Conservation (phyloP, 73 alveolate species). For the Paramecium pentaurelia region DNA sequence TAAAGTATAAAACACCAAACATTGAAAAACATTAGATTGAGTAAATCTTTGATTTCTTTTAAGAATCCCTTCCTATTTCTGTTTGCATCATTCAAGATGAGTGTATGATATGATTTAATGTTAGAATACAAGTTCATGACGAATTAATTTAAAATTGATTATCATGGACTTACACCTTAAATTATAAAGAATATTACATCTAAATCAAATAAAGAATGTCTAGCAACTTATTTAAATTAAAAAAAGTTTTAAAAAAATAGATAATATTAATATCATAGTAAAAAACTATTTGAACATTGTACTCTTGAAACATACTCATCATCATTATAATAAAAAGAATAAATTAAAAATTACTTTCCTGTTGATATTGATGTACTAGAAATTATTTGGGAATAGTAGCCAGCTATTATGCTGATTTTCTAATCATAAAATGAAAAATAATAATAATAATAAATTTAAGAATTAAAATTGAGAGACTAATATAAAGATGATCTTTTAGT, state of each 20-base stretch:
- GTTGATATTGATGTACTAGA: not conserved
- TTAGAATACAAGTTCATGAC: not conserved
- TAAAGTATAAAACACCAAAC: not conserved
- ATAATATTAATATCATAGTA: not conserved
- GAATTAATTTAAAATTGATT: not conserved
- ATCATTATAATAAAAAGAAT: not conserved
- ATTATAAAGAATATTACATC: not conserved
- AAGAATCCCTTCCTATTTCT: not conserved
- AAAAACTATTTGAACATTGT: not conserved
- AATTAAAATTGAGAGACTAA: not conserved
- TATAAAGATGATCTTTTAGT: conserved; percentile 48
- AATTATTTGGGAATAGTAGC: not conserved
- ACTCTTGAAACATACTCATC: not conserved
- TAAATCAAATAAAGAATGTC: not conserved
- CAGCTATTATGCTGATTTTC: not conserved
- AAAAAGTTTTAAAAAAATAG: not conserved
- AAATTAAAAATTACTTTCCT: not conserved
- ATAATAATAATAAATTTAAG: not conserved
- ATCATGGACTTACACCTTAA: not conserved
- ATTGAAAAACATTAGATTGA: not conserved
- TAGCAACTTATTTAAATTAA: not conserved
- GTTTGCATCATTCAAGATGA: not conserved
- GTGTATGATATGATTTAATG: not conserved
- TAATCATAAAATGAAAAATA: not conserved
- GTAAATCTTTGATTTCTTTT: not conserved